Evolutionary conservation across 1,284 basidiomycete species (phyloP), one percentile per base, ranked within the genome.

Genomic region (Mycena citricolor): DNA sequence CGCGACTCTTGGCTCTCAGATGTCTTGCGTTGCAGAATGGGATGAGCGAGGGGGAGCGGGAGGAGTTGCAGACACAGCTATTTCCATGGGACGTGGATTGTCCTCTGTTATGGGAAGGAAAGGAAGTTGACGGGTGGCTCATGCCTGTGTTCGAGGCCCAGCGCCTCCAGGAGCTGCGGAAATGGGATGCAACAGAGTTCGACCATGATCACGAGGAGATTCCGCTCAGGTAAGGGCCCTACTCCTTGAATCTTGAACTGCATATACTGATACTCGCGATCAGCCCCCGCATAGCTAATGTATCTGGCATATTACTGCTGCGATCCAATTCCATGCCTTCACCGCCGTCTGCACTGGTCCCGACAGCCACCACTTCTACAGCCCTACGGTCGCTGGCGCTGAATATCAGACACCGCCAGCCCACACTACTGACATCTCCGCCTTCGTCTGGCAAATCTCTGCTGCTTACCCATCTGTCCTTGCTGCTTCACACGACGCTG

Each of bases 371-470:
- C 2, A 73, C 85, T 11, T 66, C 73, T 2, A 43, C 68, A 4
- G 71, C 86, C 0, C 71, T 97, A 4, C 78, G 74, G 2, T 61
- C 71, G 6, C 69, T 98, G 32, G 82, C 87, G 0, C 63, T 85
- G 11, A 76, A 82, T 42, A 57, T 87, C 1, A 85, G 83, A 1
- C 71, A 82, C 33, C 77, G 86, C 2, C 63, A 87, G 0, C 95
- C 97, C 2, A 81, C 81, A 7, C 83, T 99, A 17, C 65, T 99
- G 23, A 90, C 91, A 0, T 94, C 94, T 0, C 70, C 90, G 0
- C 85, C 94, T 0, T 95, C 94, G 0, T 86, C 90, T 4, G 97
- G 97, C 44, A 99, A 99, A 62, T 84, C 86, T 0, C 76, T 92
- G 8, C 69, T 97, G 12, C 67, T 99, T 22, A 74, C 83, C 10